These are phyloP conservation scores for Cocos nucifera DNA, from an alignment of 176 grass and related monocot species.

Conservation along the genomic window DNA sequence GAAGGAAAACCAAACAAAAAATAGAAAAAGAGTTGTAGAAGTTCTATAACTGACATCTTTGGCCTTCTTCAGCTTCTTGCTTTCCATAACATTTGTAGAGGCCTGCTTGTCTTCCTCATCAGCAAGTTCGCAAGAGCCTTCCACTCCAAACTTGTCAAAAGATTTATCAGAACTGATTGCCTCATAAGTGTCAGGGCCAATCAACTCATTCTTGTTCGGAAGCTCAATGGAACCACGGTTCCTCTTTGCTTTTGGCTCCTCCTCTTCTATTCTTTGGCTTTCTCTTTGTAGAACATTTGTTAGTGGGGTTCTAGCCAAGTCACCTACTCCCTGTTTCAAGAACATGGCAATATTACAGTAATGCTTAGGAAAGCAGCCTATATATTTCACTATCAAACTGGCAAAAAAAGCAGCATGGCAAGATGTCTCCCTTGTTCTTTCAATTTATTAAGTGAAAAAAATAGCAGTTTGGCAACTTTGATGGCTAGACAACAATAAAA, in stretches of 20 bases:
- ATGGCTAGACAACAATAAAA: too few species aligned
- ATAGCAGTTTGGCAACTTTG: too few species aligned
- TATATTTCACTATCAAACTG: too few species aligned
- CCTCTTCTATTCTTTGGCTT: conserved; percentile 8
- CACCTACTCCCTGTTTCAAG: conserved; percentile 16
- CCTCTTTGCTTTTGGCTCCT: conserved; percentile 36
- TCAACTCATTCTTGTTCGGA: not conserved
- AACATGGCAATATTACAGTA: not conserved
- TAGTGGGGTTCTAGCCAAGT: conserved; percentile 20
- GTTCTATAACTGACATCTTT: conserved; percentile 19
- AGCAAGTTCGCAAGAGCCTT: not conserved
- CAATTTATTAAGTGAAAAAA: too few species aligned
- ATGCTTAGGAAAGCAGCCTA: too few species aligned
- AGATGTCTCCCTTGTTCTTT: too few species aligned
- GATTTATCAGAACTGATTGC: not conserved
- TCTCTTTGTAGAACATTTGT: conserved; percentile 5
- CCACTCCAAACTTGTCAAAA: not conserved
- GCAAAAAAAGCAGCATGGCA: too few species aligned
- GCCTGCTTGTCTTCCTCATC: conserved; percentile 6
- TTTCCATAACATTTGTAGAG: conserved; percentile 11
- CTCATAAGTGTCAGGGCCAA: not conserved
- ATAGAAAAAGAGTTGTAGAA: not conserved
- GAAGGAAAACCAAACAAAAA: not conserved
- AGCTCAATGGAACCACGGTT: conserved; percentile 17
- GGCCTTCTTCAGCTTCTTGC: conserved; percentile 25